Percentiles rank a stretch among this genome's conserved stretches.
These are phyloP conservation scores for Metarhizium guizhouense DNA, from an alignment of 2,329 filamentous ascomycete species.

Conservation along the genomic window DNA sequence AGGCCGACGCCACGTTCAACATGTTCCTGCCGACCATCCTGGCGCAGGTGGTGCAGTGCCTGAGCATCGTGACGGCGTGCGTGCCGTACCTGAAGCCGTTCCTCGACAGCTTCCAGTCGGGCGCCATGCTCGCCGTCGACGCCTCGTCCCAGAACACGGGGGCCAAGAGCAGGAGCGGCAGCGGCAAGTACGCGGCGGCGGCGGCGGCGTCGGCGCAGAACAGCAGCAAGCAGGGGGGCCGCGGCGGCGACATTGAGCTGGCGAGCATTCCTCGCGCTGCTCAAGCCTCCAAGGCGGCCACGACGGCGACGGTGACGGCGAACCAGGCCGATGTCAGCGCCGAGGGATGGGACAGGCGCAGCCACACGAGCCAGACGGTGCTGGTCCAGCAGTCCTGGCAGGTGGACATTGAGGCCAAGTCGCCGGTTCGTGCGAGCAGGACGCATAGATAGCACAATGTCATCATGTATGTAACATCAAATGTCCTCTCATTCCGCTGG, in stretches of 20 bases:
- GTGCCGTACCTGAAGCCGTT: conserved; percentile 14
- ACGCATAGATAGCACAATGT: background rate
- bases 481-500: too few species aligned
- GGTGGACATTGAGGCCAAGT: conserved; percentile 12
- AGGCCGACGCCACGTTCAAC: too few species aligned
- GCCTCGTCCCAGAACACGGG: background rate
- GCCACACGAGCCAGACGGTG: conserved; percentile 14
- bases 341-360: conserved; percentile 13
- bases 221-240: too few species aligned
- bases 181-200: too few species aligned
- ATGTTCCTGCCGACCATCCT: conserved; percentile 5
- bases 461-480: too few species aligned
- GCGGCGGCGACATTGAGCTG: too few species aligned
- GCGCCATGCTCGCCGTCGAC: conserved; percentile 9
- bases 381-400: conserved; percentile 12
- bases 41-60: conserved; percentile 11
- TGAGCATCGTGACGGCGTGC: conserved; percentile 13
- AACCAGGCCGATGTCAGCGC: background rate
- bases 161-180: background rate
- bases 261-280: too few species aligned
- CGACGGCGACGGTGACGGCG: too few species aligned
- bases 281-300: too few species aligned
- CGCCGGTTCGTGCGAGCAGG: background rate
- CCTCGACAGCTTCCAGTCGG: conserved; percentile 13
- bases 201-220: too few species aligned